A percentile compares a stretch with the other conserved stretches of the same genome.
These are phyloP conservation scores for Diaporthe humulicola DNA, from an alignment of 2,329 filamentous ascomycete genomes.

Conservation along the genomic window DNA sequence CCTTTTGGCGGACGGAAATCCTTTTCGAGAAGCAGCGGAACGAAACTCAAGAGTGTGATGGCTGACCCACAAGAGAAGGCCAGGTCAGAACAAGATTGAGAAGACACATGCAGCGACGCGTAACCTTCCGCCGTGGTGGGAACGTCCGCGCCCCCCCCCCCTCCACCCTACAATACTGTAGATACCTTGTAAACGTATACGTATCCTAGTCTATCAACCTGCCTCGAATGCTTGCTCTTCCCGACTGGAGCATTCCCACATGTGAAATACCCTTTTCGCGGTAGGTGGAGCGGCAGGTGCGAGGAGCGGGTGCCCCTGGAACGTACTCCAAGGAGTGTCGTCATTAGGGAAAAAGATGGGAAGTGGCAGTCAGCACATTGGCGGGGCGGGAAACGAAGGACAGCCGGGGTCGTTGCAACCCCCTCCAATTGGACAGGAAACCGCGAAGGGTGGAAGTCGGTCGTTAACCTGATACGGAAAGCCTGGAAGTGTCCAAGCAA, in stretches of 20 bases:
- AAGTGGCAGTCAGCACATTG: neutral
- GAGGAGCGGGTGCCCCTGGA: neutral
- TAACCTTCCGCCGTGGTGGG: conserved; percentile 1
- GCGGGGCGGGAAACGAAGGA: neutral
- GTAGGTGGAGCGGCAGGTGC: neutral
- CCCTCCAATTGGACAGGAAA: conserved; percentile 10
- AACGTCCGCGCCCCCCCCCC: neutral
- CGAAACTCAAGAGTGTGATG: neutral
- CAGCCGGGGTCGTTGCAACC: neutral
- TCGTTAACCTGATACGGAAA: conserved; percentile 34
- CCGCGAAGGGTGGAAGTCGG: conserved; percentile 32
- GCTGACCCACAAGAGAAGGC: conserved; percentile 6
- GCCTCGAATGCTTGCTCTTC: neutral
- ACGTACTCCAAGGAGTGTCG: neutral
- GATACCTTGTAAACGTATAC: no score
- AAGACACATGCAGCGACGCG: conserved; percentile 21
- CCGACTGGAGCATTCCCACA: neutral
- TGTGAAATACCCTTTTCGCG: neutral
- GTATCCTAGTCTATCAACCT: neutral
- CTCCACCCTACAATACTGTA: neutral
- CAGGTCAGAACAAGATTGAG: conserved; percentile 15
- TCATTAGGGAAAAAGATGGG: neutral
- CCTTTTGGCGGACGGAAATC: conserved; percentile 2
- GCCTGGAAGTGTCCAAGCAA: neutral
- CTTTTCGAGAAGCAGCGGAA: conserved; percentile 25